Percentiles rank a stretch among this genome's conserved stretches.
These are phyloP conservation scores for Penicillium expansum DNA, from an alignment of 2,329 filamentous ascomycete species.

Conservation along the genomic window DNA sequence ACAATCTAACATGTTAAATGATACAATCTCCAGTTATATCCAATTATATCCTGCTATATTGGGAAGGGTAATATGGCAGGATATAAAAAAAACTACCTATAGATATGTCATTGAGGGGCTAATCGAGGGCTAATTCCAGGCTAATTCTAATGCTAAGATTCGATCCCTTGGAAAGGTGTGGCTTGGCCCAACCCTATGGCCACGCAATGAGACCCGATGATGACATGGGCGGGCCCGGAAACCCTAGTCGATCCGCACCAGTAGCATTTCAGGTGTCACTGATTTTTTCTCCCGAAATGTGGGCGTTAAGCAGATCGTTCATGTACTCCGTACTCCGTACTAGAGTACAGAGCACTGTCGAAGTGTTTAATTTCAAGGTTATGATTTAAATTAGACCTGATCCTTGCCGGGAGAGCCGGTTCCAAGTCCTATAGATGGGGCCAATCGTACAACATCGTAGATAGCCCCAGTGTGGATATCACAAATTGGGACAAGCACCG, in stretches of 20 bases:
- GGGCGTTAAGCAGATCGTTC: background rate
- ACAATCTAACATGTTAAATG: too few relatives aligned
- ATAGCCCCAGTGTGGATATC: background rate
- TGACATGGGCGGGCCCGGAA: background rate
- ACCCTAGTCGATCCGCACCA: background rate
- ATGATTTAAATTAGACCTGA: background rate
- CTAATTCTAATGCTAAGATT: background rate
- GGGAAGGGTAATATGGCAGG: too few relatives aligned
- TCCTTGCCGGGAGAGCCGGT: background rate
- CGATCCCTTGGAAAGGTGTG: conserved; percentile 4
- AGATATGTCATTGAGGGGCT: conserved; percentile 4
- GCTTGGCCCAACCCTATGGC: background rate
- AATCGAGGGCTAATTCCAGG: background rate
- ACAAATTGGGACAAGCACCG: background rate
- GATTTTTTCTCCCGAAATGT: background rate
- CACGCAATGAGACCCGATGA: conserved; percentile 2
- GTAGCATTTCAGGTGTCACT: background rate
- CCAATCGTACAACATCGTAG: background rate
- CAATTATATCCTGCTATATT: background rate
- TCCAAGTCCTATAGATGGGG: background rate
- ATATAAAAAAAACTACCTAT: background rate
- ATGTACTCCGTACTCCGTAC: too few relatives aligned
- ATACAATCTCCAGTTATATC: background rate
- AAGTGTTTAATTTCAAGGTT: background rate
- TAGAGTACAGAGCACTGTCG: background rate